Evolutionary conservation across 108 stramenopile genomes (phyloP), one percentile per base, ranked within the genome.

Genomic region (Stephanodiscus minutulus): DNA sequence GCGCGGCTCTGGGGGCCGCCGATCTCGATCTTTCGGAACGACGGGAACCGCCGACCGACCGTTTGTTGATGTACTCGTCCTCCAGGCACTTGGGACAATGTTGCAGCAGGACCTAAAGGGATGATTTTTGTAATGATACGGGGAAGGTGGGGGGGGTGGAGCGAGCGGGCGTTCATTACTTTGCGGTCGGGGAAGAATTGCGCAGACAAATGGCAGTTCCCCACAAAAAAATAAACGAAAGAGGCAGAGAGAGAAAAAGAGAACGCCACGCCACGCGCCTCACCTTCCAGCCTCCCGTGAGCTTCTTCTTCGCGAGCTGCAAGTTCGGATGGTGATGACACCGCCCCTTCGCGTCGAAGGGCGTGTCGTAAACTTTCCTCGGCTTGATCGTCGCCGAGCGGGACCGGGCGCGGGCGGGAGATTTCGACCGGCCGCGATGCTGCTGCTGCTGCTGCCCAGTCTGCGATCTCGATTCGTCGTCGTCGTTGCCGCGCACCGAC

Each of bases 221-320:
- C 46, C 48, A 65, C 5, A 10, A 59, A 21, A 31, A 37, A 39
- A 20, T 8, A 37, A 37, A 37, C 53, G 25, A 27, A 28, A 65
- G 11, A 24, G 29, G 29, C 0, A 43, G 48, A 18, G 9, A 20
- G 48, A 3, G 6, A 50, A 50, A 50, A 50, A 1, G 7, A 50
- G 18, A 50, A 4, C 50, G 39, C 41, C 3, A 29, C 47, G 27
- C 29, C 39, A 29, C 22, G n/a, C 35, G 20, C 25, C 73, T 22
- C 36, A 74, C 73, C 55, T 74, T 74, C 73, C 73, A 74, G 4
- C 73, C 73, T 50, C 73, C 73, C 46, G 64, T 74, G 1, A 74
- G 47, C 65, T 74, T 74, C 59, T 74, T 74, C 48, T 66, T 74
- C 27, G 65, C 73, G 59, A 74, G 50, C 29, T 66, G 64, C 8